Evolutionary conservation across 2,329 filamentous ascomycete genomes (phyloP).

Genomic region (Sordariomycetes sp.): DNA sequence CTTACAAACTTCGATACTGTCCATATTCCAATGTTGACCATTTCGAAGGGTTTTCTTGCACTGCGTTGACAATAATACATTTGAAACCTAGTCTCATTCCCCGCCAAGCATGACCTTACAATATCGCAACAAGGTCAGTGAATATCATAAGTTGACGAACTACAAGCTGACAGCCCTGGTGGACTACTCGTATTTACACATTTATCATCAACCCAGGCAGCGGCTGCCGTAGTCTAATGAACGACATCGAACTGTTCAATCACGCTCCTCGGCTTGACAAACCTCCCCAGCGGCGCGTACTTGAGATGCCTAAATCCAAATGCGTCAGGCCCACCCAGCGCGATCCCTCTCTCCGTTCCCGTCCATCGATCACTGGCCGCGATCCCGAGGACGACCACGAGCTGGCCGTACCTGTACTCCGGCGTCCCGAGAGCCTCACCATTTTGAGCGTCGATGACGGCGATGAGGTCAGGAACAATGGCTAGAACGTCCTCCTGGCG

Average conservation of each 20-base stretch:
- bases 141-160: no score
- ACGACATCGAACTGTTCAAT: conserved; percentile 30
- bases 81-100: no score
- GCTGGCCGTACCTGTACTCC: conserved; percentile 39
- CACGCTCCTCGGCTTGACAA: conserved; percentile 34
- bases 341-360: conserved; percentile 27
- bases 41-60: no score
- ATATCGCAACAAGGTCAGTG: no score
- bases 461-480: conserved; percentile 42
- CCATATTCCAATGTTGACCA: no score
- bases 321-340: conserved; percentile 32
- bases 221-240: no score
- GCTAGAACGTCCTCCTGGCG: conserved; percentile 24
- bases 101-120: no score
- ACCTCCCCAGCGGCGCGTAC: conserved; percentile 32
- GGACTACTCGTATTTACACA: no score
- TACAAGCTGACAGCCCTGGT: no score
- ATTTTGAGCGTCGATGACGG: conserved; percentile 39
- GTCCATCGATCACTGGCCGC: conserved; percentile 30
- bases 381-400: conserved; percentile 34
- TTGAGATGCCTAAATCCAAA: conserved; percentile 33
- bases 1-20: no score
- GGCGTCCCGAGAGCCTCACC: conserved; percentile 42
- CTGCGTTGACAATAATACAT: no score
- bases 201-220: no score